Evolutionary conservation across 2,329 filamentous ascomycete species (phyloP), one percentile per base, ranked within the genome.

Genomic region (Aspergillus versicolor): DNA sequence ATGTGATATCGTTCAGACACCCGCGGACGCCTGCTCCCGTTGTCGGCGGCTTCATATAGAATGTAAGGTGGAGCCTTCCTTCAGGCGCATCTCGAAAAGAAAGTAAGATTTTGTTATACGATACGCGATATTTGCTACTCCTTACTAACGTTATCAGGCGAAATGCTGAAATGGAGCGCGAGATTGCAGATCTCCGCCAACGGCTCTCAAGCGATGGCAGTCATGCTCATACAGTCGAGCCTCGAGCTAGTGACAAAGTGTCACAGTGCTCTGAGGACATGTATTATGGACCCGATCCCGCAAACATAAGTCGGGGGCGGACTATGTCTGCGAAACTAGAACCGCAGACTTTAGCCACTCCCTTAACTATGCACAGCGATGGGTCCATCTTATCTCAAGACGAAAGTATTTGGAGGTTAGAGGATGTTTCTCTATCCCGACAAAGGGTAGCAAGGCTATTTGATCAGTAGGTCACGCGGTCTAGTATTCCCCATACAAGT

Each of bases 1-100:
- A 69, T 88, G 85, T 77, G 84, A 88, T 73, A 86, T 88, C 63
- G 77, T 84, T 47, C 82, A 85, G 64, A 83, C 84, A n/a, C 84
- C 84, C 6, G 86, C 85, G 64, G 77, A 80, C 62, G 77, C 79
- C 46, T 88, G 85, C 73, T 80, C 79, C 46, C 82, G 85, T 61
- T 88, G 85, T 72, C 75, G 78, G 61, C 84, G 86, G 67, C 81
- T 87, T 60, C 78, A 80, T 49, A 83, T 88, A 48, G 78, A 81
- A 63, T 88, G 85, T 74, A 84, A 84, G 66, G 85, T 88, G 67
- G 84, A 87, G 64, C 81, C 83, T 61, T 84, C 84, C 67, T 88
- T 88, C 75, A 87, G 86, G 75, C 81, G 86, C 58, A 79, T 87
- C 37, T 86, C 84, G 50, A 87, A 88, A 73, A 78, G 85, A 67